A percentile compares a stretch with the other conserved stretches of the same genome.
Evolutionary conservation across 2,329 filamentous ascomycete species (phyloP).

Genomic region (Zopfia rhizophila): DNA sequence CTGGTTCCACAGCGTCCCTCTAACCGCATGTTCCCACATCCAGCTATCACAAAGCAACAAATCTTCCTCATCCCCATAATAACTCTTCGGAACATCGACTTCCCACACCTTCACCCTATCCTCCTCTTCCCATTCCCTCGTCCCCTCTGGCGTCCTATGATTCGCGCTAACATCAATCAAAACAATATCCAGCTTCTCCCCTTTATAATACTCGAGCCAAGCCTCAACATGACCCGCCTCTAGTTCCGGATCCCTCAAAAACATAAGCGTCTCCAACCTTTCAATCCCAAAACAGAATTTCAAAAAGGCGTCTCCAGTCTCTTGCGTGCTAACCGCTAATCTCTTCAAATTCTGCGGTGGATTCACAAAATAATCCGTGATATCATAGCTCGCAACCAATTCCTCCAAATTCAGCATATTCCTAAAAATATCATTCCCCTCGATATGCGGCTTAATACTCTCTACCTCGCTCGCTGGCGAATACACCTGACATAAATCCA

Average conservation of each 20-base stretch:
- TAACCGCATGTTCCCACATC: conserved; percentile 37
- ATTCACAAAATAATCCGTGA: conserved; percentile 32
- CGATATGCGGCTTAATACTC: conserved; percentile 18
- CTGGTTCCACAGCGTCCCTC: conserved; percentile 33
- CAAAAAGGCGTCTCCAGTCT: conserved; percentile 19
- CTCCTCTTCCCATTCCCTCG: conserved; percentile 30
- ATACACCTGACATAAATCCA: conserved; percentile 35
- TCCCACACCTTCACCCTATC: conserved; percentile 40
- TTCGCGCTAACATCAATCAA: conserved; percentile 38
- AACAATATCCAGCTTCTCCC: conserved; percentile 33
- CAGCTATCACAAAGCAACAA: conserved; percentile 34
- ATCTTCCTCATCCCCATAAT: conserved; percentile 41
- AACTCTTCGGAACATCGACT: conserved; percentile 39
- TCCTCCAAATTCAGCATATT: conserved; percentile 38
- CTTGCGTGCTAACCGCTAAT: conserved; percentile 35
- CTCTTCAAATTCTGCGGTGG: conserved; percentile 38
- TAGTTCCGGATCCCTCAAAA: conserved; percentile 28
- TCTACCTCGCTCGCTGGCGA: conserved; percentile 22
- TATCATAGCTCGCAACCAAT: conserved; percentile 35
- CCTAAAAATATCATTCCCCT: conserved; percentile 32
- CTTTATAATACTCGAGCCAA: conserved; percentile 31
- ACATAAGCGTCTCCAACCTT: conserved; percentile 28
- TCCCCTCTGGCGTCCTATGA: conserved; percentile 32
- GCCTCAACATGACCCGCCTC: conserved; percentile 27
- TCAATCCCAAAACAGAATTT: conserved; percentile 31